Base-by-base conservation (phyloP, 2,329 filamentous ascomycete genomes). In the Shiraia bambusicola region DNA sequence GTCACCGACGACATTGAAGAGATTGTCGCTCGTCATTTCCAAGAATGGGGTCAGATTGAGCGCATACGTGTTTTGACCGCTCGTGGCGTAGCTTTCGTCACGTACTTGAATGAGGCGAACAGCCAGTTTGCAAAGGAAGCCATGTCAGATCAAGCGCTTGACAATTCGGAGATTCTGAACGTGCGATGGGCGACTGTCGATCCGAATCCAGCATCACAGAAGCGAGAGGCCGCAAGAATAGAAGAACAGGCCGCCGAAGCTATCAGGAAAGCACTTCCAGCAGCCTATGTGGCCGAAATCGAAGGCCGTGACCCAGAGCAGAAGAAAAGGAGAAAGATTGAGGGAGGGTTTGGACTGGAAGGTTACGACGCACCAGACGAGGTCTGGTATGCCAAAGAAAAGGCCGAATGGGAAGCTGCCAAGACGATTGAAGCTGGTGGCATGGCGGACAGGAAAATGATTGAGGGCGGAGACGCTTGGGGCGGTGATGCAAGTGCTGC, bases 231-330 rank as follows among this genome's bases (percentile, higher is more conserved):
- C 2, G 79, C 86, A 28, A 79, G 86, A 28, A 86, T 98, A 46
- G 93, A 98, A 65, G 93, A 98, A 64, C 93, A 98, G 67, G 93
- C 93, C 2, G 93, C 93, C 0, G 93, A 96, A 60, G 94, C 93
- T 1, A 89, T 98, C 42, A 77, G 93, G 13, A 79, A 87, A 52
- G 92, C 93, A 0, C 74, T 98, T 4, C 93, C 93, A 0, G 89
- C 86, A 0, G 88, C 90, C 19, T 97, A 93, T 52, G 84, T 98
- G 0, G 89, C 90, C 0, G 90, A 98, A 73, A 84, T 98, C 34
- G 93, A 98, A 67, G 93, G 93, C 12, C 82, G 88, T 36, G 89
- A 95, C 53, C 87, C 88, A 0, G 88, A 91, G 57, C 87, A 90
- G 28, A 80, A 84, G 63, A 97, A 96, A 74, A 78, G 91, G 59